Evolutionary conservation across 2,329 filamentous ascomycete genomes (phyloP).

Genomic region (Nigrograna mackinnonii): DNA sequence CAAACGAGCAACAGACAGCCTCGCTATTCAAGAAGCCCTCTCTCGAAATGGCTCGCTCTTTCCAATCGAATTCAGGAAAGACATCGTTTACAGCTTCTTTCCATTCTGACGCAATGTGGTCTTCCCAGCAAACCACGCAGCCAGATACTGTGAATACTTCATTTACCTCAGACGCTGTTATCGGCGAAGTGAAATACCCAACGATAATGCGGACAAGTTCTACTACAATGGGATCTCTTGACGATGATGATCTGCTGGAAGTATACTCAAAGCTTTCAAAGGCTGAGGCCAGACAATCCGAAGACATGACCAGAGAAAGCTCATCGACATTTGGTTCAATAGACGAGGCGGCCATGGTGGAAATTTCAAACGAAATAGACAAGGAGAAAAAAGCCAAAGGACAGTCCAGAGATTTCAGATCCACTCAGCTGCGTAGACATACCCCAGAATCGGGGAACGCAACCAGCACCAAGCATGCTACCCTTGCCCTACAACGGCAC

Average conservation of each 20-base stretch:
- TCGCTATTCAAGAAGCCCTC: constrained; percentile 25
- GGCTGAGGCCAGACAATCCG: constrained; percentile 6
- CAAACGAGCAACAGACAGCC: neutral
- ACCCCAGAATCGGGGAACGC: too few relatives aligned
- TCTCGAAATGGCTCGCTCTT: constrained; percentile 21
- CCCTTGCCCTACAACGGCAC: too few relatives aligned
- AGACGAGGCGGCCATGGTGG: constrained; percentile 17
- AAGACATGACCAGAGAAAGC: constrained; percentile 17
- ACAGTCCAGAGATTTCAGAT: too few relatives aligned
- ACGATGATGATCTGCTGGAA: constrained; percentile 15
- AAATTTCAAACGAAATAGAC: neutral
- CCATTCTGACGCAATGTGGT: constrained; percentile 8
- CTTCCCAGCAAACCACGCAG: constrained; percentile 22
- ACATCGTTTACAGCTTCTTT: constrained; percentile 24
- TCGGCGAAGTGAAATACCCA: constrained; percentile 10
- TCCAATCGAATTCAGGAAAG: constrained; percentile 19
- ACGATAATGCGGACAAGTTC: constrained; percentile 20
- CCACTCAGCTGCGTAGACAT: too few relatives aligned
- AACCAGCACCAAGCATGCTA: too few relatives aligned
- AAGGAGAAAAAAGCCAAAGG: too few relatives aligned
- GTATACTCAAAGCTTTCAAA: constrained; percentile 9
- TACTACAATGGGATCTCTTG: constrained; percentile 19
- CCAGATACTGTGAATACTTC: constrained; percentile 16
- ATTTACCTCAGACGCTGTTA: constrained; percentile 22
- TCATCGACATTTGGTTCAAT: constrained; percentile 30